Evolutionary conservation across 148 eudicot genomes (phyloP).

Genomic region (Chenopodium quinoa): DNA sequence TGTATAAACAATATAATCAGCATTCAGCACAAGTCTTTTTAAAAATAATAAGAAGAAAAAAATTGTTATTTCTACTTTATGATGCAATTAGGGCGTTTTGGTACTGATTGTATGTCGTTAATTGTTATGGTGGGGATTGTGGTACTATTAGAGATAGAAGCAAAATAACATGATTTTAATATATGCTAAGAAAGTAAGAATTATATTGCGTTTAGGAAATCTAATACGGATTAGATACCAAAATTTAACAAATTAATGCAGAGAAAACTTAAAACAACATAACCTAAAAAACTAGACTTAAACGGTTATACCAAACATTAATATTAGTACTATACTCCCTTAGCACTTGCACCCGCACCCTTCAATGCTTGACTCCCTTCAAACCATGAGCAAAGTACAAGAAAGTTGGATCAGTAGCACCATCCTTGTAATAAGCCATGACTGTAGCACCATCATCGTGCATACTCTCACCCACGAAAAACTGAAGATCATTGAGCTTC

Average conservation of each 20-base stretch:
- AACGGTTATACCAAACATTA: background rate
- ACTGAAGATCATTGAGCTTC: conserved; percentile 50
- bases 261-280: background rate
- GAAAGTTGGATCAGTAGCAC: conserved; percentile 54
- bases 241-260: background rate
- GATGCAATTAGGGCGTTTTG: too few species aligned
- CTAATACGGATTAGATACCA: too few species aligned
- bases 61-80: too few species aligned
- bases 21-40: too few species aligned
- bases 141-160: too few species aligned
- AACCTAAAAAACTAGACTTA: background rate
- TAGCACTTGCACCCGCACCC: background rate
- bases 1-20: too few species aligned
- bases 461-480: conserved; percentile 60
- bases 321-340: background rate
- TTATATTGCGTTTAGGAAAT: background rate
- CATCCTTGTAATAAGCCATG: conserved; percentile 54
- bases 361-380: conserved; percentile 47
- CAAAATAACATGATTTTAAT: too few species aligned
- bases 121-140: too few species aligned
- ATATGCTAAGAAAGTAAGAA: background rate
- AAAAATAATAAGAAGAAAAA: too few species aligned
- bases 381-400: conserved; percentile 46
- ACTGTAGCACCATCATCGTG: conserved; percentile 34
- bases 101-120: too few species aligned